A percentile compares a stretch with the other conserved stretches of the same genome.
phyloP scores from a whole-genome alignment of 306 rosid genomes.

The Citrullus colocynthis region DNA sequence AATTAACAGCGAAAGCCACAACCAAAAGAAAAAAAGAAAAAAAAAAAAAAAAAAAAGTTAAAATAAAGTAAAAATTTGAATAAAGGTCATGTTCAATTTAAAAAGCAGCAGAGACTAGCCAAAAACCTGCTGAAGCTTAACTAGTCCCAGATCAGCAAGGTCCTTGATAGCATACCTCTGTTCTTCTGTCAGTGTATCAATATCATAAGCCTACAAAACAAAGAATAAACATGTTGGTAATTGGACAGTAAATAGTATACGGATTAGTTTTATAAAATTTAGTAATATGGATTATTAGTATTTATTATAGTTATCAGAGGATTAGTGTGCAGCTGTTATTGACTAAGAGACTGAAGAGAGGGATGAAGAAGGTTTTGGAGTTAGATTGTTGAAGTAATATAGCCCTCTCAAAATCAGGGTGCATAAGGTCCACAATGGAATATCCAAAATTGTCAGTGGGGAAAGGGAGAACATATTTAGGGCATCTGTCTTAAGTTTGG shows the following conservation, averaged over 20 bases:
- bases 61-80: neutral
- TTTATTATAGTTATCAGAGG: neutral
- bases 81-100: neutral
- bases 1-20: neutral
- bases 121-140: slow-evolving; percentile 87
- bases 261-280: neutral
- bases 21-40: neutral
- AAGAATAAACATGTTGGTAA: slow-evolving; percentile 5
- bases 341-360: neutral
- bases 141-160: slow-evolving; percentile 85
- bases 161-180: slow-evolving; percentile 65
- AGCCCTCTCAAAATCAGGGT: neutral
- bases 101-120: slow-evolving; percentile 10
- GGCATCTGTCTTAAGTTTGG: neutral
- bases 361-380: neutral
- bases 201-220: slow-evolving; percentile 59
- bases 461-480: neutral
- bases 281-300: neutral
- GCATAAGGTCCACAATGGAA: neutral
- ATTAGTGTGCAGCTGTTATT: neutral
- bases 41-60: neutral
- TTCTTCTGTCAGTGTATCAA: slow-evolving; percentile 55
- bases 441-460: neutral
- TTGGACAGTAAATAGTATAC: neutral
- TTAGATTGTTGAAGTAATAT: neutral